A percentile compares a stretch with the other conserved stretches of the same genome.
Conservation (phyloP, 1,139 yeast genomes). For the Spathaspora sp. region DNA sequence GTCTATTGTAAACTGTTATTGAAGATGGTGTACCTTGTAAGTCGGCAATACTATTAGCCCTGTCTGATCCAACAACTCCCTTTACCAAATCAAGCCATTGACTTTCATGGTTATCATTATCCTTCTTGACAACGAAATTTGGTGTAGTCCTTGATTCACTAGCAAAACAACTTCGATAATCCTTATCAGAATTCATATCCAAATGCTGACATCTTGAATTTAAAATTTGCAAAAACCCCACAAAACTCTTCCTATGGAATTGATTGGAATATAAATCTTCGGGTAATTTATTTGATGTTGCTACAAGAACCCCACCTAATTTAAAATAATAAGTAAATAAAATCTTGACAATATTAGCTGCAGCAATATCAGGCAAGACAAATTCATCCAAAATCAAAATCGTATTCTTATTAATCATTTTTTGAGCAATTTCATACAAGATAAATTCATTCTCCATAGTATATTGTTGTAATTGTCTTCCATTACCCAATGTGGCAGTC, state of each 20-base stretch:
- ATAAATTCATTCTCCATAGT: conserved; percentile 63
- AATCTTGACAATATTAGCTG: conserved; percentile 66
- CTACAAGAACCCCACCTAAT: conserved; percentile 71
- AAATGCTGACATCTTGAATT: conserved; percentile 61
- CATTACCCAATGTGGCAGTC: conserved; percentile 29
- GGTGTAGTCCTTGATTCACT: conserved; percentile 20
- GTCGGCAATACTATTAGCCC: conserved; percentile 17
- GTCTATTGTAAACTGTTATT: conserved; percentile 57
- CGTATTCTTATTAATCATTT: conserved; percentile 58
- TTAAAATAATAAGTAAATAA: conserved; percentile 68
- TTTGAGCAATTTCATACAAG: conserved; percentile 65
- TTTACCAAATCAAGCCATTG: conserved; percentile 39
- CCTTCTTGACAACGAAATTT: conserved; percentile 31
- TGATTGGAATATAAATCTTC: conserved; percentile 68
- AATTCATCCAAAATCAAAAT: conserved; percentile 68
- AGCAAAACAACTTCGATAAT: conserved; percentile 51
- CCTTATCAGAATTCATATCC: conserved; percentile 60
- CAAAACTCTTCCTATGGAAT: conserved; percentile 58
- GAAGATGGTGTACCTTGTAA: conserved; percentile 27
- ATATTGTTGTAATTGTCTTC: conserved; percentile 29
- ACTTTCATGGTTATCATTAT: conserved; percentile 22
- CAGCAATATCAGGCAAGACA: conserved; percentile 71
- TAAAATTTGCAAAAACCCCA: conserved; percentile 54
- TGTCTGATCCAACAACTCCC: conserved; percentile 9
- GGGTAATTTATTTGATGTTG: conserved; percentile 70